phyloP scores from a whole-genome alignment of 176 grass and related monocot species.

The Metroxylon sagu region DNA sequence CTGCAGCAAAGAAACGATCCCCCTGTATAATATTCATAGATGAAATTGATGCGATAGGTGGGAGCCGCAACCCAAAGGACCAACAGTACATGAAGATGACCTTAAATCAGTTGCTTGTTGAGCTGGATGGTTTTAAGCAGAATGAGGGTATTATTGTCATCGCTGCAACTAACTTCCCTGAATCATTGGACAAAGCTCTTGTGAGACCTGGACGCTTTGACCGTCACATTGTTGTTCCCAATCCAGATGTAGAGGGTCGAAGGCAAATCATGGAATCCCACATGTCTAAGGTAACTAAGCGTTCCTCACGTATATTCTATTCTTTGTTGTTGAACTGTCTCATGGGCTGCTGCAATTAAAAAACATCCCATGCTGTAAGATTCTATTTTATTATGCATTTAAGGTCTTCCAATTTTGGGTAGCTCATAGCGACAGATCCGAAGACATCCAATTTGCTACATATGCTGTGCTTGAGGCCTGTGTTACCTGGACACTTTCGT shows the following conservation, averaged over 20 bases:
- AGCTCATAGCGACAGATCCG: too few species aligned
- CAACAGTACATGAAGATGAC: conserved; percentile 99
- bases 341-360: too few species aligned
- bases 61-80: conserved; percentile 90
- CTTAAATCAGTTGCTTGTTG: conserved; percentile 87
- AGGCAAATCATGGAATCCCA: conserved; percentile 77
- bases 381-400: too few species aligned
- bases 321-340: too few species aligned
- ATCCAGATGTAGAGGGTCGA: conserved; percentile 89
- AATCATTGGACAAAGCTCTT: conserved; percentile 88
- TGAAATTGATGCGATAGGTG: conserved; percentile 93
- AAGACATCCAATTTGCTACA: too few species aligned
- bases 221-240: conserved; percentile 81
- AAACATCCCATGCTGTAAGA: too few species aligned
- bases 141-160: conserved; percentile 95
- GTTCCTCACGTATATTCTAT: too few species aligned
- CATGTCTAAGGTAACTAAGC: conserved; percentile 64
- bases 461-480: too few species aligned
- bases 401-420: too few species aligned
- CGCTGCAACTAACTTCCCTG: conserved; percentile 87
- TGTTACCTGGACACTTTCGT: too few species aligned
- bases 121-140: conserved; percentile 97
- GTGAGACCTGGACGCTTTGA: conserved; percentile 89
- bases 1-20: conserved; percentile 79
- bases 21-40: conserved; percentile 98